Percentiles rank a stretch among this genome's conserved stretches.
phyloP scores from a whole-genome alignment of 306 rosid species.

The Begonia masoniana region DNA sequence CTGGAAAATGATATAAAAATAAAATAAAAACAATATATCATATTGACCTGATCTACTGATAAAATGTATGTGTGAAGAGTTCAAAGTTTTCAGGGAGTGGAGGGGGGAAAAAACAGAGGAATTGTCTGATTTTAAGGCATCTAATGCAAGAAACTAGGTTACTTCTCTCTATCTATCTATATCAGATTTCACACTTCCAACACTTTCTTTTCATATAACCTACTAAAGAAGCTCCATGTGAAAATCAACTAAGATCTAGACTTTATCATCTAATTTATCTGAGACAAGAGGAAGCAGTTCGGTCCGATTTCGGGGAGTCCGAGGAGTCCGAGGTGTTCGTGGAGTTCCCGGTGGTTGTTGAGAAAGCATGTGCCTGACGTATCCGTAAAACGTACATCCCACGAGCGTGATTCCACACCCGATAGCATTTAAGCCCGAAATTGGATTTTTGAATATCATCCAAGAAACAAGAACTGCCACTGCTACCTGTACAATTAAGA shows the following conservation, averaged over 20 bases:
- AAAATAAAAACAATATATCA: background rate
- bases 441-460: slow-evolving; percentile 86
- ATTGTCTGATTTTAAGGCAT: background rate
- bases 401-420: slow-evolving; percentile 84
- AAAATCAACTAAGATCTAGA: slow-evolving; percentile 15
- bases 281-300: slow-evolving; percentile 93
- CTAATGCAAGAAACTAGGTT: background rate
- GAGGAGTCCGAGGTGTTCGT: slow-evolving; percentile 19
- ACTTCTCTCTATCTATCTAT: background rate
- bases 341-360: slow-evolving; percentile 84
- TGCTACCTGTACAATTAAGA: slow-evolving; percentile 51
- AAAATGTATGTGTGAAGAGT: no score
- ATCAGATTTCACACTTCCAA: background rate
- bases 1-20: background rate
- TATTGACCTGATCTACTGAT: no score
- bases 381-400: slow-evolving; percentile 95
- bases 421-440: slow-evolving; percentile 56
- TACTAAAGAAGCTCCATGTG: background rate
- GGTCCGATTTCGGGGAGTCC: slow-evolving; percentile 31
- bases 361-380: slow-evolving; percentile 69
- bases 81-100: no score
- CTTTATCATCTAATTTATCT: slow-evolving; percentile 84
- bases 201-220: background rate
- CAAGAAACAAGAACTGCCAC: slow-evolving; percentile 93
- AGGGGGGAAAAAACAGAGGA: background rate